Base-by-base conservation (phyloP, 1,284 basidiomycete species). In the Peniophora sp. region DNA sequence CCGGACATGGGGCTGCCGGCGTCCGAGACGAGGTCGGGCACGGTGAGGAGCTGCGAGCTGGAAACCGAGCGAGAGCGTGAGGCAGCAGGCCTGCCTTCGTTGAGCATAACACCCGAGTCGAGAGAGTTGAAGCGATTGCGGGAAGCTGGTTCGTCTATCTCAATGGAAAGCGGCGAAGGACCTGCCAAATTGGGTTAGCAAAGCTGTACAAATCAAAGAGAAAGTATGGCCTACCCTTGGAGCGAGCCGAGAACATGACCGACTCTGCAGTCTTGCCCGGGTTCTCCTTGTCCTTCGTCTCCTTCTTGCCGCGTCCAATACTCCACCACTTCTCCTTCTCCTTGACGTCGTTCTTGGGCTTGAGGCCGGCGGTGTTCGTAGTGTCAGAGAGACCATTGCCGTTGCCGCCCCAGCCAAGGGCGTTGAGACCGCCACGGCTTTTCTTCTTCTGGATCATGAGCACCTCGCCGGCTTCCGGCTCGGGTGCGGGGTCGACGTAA, bases 371-470 rank as follows among this genome's bases (percentile, higher is more conserved):
- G n/a, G 78, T 67, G 57, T 85, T 87, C 48, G 81, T 85, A 12
- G 78, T 74, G 50, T 86, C 84, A 17, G 73, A 67, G 5, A 66
- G 57, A 5, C 16, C 38, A 20, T 41, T 41, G 27, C 27, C 27
- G 19, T n/a, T 41, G 17, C 14, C 23, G 38, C 74, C 81, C 82
- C 85, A 87, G 12, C 67, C 65, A 65, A 90, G 68, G 16, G 75
- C 78, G 57, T 85, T 76, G 51, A 90, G 64, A 2, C 69, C 79
- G 0, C 73, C 73, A 1, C 87, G 69, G 2, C 79, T 80, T 62
- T 87, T 89, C 71, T 82, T 83, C 76, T 87, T 89, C 79, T 86
- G 85, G 46, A 90, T 78, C 59, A 90, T 71, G 20, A 88, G 61
- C 34, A 88, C 78, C 54, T 86, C 84, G 3, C 77, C 83, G 32